Conservation (phyloP, 2,329 filamentous ascomycete species). For the Fusarium algeriense region DNA sequence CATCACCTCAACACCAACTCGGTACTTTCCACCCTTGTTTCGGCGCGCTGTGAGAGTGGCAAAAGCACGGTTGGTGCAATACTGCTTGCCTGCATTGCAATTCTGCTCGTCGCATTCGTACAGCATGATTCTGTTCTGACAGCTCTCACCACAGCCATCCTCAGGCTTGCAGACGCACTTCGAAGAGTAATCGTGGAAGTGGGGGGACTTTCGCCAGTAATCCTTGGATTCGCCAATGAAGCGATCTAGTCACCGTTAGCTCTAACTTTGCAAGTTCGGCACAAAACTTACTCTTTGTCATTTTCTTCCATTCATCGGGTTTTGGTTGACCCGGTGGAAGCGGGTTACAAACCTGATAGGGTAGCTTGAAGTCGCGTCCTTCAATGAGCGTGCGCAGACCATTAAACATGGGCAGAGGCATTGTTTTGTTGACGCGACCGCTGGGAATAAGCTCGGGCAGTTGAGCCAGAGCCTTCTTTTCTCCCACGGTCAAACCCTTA, state of each 20-base stretch:
- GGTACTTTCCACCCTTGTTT: constrained; percentile 84
- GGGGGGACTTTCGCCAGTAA: constrained; percentile 83
- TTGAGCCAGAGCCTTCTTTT: constrained; percentile 65
- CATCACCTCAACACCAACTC: constrained; percentile 94
- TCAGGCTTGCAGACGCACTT: constrained; percentile 83
- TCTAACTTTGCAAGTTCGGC: constrained; percentile 30
- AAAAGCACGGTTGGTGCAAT: constrained; percentile 90
- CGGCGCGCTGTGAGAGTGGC: constrained; percentile 80
- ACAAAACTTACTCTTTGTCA: constrained; percentile 81
- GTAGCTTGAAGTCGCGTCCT: constrained; percentile 87
- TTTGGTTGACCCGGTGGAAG: constrained; percentile 88
- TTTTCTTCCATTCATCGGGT: constrained; percentile 91
- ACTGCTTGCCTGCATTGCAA: constrained; percentile 79
- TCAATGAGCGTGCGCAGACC: constrained; percentile 77
- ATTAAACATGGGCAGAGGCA: constrained; percentile 84
- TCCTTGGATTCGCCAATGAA: constrained; percentile 87
- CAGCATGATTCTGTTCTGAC: constrained; percentile 95
- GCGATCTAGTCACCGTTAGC: constrained; percentile 72
- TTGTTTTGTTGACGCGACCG: constrained; percentile 64
- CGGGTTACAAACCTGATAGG: constrained; percentile 90
- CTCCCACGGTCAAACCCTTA: constrained; percentile 62
- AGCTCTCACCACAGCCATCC: constrained; percentile 87
- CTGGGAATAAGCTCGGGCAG: constrained; percentile 61
- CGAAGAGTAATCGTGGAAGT: constrained; percentile 79
- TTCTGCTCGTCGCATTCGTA: constrained; percentile 96